Percentiles rank a stretch among this genome's conserved stretches.
Evolutionary conservation across 345 rosid species (phyloP).

Genomic region (Eucalyptus lansdowneana): DNA sequence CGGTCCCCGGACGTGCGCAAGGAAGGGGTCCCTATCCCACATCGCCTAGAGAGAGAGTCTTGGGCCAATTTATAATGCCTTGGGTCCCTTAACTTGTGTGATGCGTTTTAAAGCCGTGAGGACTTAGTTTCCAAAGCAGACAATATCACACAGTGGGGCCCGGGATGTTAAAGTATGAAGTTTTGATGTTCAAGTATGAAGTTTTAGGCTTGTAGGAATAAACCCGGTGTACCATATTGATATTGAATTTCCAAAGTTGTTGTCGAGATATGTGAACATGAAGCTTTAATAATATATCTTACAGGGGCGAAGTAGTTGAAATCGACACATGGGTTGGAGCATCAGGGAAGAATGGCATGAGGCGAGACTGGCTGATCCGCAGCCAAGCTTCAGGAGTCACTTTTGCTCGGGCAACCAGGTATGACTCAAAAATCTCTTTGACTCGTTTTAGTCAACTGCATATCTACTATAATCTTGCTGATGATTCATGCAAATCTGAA

Average conservation of each 20-base stretch:
- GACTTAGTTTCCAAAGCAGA: too few species aligned
- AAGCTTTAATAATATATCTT: not conserved
- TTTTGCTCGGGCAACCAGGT: constrained; percentile 57
- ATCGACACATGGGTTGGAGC: constrained; percentile 72
- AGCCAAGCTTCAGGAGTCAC: constrained; percentile 52
- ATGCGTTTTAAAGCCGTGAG: too few species aligned
- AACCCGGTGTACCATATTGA: not conserved
- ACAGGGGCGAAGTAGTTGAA: constrained; percentile 61
- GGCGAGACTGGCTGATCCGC: constrained; percentile 55
- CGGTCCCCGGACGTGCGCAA: too few species aligned
- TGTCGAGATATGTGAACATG: not conserved
- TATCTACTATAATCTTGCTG: not conserved
- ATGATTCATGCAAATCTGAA: not conserved
- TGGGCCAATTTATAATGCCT: too few species aligned
- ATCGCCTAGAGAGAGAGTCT: too few species aligned
- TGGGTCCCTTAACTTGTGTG: too few species aligned
- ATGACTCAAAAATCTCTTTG: not conserved
- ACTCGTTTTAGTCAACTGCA: not conserved
- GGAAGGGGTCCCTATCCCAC: too few species aligned
- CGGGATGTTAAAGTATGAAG: too few species aligned
- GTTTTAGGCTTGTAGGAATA: not conserved
- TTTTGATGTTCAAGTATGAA: too few species aligned
- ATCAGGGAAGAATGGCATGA: constrained; percentile 66
- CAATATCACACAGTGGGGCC: too few species aligned
- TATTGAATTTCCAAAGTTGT: not conserved